A percentile compares a stretch with the other conserved stretches of the same genome.
phyloP scores from a whole-genome alignment of 169 alveolate genomes.

The Eimeria praecox region DNA sequence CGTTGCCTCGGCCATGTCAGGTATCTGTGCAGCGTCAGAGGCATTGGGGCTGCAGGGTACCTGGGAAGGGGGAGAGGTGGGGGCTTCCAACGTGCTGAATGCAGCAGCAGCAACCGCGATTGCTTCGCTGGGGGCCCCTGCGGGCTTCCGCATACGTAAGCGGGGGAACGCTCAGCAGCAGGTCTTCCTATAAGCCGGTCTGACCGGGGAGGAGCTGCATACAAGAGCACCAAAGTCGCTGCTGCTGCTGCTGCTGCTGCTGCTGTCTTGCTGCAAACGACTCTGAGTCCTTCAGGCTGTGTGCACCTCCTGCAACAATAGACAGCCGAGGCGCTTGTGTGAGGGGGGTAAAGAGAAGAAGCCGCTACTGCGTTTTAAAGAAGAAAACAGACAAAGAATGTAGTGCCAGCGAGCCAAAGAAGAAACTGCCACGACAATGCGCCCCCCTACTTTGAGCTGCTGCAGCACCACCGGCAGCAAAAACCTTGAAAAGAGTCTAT shows the following conservation, averaged over 20 bases:
- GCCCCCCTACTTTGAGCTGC: not conserved
- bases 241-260: conserved; percentile 17
- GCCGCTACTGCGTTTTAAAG: not conserved
- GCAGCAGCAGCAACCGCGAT: conserved; percentile 9
- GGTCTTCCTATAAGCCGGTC: conserved; percentile 8
- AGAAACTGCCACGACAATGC: not conserved
- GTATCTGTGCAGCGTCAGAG: conserved; percentile 4
- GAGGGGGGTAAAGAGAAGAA: not conserved
- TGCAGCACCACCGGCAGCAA: not conserved
- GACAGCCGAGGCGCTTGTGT: not conserved
- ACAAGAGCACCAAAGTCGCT: not conserved
- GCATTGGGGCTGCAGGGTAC: conserved; percentile 39
- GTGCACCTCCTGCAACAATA: not conserved
- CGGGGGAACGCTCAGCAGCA: not conserved
- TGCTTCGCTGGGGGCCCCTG: conserved; percentile 32
- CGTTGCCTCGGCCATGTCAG: conserved; percentile 22
- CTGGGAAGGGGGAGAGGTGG: not conserved
- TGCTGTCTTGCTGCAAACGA: not conserved
- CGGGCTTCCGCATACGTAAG: conserved; percentile 25
- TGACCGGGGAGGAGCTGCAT: not conserved
- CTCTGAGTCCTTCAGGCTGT: not conserved
- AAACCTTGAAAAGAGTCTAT: not conserved
- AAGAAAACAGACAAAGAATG: not conserved
- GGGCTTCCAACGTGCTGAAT: not conserved
- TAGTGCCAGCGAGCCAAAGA: not conserved